Evolutionary conservation across 441 rosid genomes (phyloP).

Genomic region (Populus hybrid): DNA sequence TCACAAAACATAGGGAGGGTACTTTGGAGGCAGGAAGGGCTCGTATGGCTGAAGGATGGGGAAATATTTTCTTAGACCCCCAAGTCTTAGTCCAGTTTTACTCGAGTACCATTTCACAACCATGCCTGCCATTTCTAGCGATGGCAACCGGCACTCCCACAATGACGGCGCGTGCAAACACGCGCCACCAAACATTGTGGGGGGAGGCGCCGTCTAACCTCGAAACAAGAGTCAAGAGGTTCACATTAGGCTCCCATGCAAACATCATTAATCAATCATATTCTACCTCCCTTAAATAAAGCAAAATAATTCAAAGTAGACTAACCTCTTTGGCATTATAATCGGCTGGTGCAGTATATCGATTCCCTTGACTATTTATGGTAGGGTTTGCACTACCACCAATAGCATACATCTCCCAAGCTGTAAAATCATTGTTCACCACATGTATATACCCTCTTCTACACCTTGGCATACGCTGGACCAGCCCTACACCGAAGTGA

Average conservation of each 20-base stretch:
- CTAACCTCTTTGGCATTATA: constrained; percentile 68
- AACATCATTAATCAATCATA: background rate
- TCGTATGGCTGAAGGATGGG: background rate
- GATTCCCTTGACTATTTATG: constrained; percentile 85
- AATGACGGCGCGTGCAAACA: background rate
- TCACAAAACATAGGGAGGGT: too few species aligned
- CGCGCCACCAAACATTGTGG: background rate
- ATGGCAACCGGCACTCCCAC: background rate
- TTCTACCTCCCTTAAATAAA: background rate
- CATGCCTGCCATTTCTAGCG: background rate
- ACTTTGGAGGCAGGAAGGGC: background rate
- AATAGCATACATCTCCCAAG: constrained; percentile 87
- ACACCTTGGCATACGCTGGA: constrained; percentile 92
- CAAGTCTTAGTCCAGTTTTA: too few species aligned
- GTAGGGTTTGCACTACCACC: constrained; percentile 93
- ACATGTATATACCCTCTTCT: constrained; percentile 82
- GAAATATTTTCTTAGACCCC: too few species aligned
- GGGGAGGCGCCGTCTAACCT: background rate
- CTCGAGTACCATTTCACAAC: background rate
- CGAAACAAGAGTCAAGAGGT: background rate
- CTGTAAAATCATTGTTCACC: constrained; percentile 71
- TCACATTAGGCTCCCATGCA: background rate
- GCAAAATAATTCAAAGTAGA: background rate
- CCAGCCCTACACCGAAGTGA: constrained; percentile 63
- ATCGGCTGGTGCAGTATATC: constrained; percentile 63